Base-by-base conservation (phyloP, 306 rosid species). In the Citrullus mucosospermus region DNA sequence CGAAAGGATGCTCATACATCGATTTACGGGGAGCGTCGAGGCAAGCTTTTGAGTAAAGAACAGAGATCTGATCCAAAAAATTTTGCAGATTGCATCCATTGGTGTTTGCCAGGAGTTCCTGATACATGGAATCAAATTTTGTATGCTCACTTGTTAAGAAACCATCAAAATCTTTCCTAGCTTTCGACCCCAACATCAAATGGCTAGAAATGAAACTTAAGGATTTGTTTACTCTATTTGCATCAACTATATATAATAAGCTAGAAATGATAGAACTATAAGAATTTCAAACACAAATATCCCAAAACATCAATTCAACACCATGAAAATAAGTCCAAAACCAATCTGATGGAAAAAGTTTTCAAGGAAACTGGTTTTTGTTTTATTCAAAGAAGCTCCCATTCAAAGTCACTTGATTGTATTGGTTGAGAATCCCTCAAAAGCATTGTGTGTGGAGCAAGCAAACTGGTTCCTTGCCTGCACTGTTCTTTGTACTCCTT, bases 81-180 rank as follows among this genome's bases (percentile, higher is more conserved):
- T 8, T 94, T 88, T 82, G 93, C 96, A 3, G 93, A 93, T 77
- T 92, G 98, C 86, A 90, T 92, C 51, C 98, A 93, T 56, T 92
- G 97, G 98, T 93, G 98, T 82, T 83, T 93, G 15, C 98, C 98
- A 12, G 98, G 98, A 63, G 94, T 93, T 78, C 98, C 98, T 16
- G 98, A 93, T 76, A 85, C 90, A 17, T 94, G 98, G 98, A 94
- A 92, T 59, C 90, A 88, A 79, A 92, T 90, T 80, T 82, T 94
- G 71, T 89, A 88, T 18, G 87, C 98, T 6, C 85, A 95, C 86
- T 82, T 95, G 82, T 80, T 92, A 41, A 95, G 85, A 83, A 77
- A 34, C 38, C 85, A 89, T 65, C 88, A 86, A 55, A 92, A 86
- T 65, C 46, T 86, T 79, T 78, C 76, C 34, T 81, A 84, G 84